Percentiles rank a stretch among this genome's conserved stretches.
Evolutionary conservation across 1,284 basidiomycete genomes (phyloP).

Genomic region (Grifola frondosa): DNA sequence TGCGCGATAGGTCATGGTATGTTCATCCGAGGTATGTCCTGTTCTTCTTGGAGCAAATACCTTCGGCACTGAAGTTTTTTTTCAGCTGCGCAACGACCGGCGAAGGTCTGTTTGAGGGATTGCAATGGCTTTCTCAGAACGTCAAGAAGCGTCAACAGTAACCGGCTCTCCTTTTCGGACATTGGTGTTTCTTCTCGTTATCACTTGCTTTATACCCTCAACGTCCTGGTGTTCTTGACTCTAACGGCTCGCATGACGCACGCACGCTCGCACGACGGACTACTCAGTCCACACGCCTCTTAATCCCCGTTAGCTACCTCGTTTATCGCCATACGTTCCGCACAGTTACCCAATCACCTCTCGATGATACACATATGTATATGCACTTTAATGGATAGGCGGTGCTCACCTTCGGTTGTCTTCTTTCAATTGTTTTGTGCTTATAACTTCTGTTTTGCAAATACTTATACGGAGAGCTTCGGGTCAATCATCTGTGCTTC

Average conservation of each 20-base stretch:
- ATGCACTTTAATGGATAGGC: slow-evolving; percentile 37
- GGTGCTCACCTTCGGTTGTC: slow-evolving; percentile 17
- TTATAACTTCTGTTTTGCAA: slow-evolving; percentile 14
- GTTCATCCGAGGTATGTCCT: slow-evolving; percentile 87
- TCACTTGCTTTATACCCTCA: slow-evolving; percentile 30
- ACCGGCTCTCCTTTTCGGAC: slow-evolving; percentile 26
- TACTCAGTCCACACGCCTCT: slow-evolving; percentile 31
- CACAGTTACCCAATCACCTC: slow-evolving; percentile 22
- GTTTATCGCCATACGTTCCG: slow-evolving; percentile 32
- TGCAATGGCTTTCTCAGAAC: slow-evolving; percentile 96
- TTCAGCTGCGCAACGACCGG: slow-evolving; percentile 91
- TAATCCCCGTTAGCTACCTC: slow-evolving; percentile 25
- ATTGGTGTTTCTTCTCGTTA: slow-evolving; percentile 23
- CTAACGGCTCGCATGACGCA: slow-evolving; percentile 36
- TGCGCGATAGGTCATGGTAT: slow-evolving; percentile 99
- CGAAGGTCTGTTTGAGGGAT: slow-evolving; percentile 92
- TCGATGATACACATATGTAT: slow-evolving; percentile 34
- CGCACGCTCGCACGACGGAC: slow-evolving; percentile 36
- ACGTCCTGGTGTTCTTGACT: slow-evolving; percentile 31
- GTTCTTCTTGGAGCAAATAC: not conserved
- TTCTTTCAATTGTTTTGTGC: slow-evolving; percentile 11
- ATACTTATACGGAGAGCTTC: slow-evolving; percentile 4
- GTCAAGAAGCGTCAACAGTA: slow-evolving; percentile 86
- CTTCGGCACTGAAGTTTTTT: slow-evolving; percentile 6
- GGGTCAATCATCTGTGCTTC: not conserved